Evolutionary conservation across 78 protist species (phyloP).

Genomic region (Chrysochromulina parva): DNA sequence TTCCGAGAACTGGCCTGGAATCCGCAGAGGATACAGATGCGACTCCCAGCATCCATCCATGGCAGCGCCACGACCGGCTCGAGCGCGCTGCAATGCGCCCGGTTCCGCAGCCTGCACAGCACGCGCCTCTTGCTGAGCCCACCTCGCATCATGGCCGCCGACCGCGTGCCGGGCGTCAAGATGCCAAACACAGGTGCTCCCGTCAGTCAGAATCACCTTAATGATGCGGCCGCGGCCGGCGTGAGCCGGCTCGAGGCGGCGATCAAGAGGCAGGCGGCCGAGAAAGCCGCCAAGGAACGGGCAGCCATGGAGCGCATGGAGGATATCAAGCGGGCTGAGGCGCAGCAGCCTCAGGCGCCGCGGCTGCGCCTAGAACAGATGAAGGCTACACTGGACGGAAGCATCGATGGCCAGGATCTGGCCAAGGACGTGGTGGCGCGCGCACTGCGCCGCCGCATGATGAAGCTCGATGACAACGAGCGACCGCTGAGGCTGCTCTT

Average conservation of each 20-base stretch:
- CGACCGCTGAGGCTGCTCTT: slow-evolving; percentile 64
- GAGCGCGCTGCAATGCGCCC: not conserved
- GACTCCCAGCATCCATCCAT: too few species aligned
- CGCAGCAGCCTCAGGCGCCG: too few species aligned
- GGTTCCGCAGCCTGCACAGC: not conserved
- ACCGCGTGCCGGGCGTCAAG: slow-evolving; percentile 5
- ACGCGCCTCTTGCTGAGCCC: not conserved
- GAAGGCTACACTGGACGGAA: not conserved
- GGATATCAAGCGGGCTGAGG: too few species aligned
- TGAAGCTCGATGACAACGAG: slow-evolving; percentile 44
- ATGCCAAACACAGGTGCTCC: not conserved
- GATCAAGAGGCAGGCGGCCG: not conserved
- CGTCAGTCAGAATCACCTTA: not conserved
- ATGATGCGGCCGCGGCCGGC: not conserved
- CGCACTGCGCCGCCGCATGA: not conserved
- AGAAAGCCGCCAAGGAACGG: not conserved
- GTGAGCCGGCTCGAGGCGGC: not conserved
- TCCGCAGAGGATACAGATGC: too few species aligned
- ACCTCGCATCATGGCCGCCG: not conserved
- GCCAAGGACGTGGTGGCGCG: slow-evolving; percentile 1
- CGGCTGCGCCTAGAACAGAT: not conserved
- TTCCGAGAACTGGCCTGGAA: too few species aligned
- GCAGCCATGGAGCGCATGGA: not conserved
- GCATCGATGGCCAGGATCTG: not conserved
- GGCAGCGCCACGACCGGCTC: too few species aligned